Evolutionary conservation across 2,329 filamentous ascomycete genomes (phyloP).

Genomic region (Calonectria ilicicola): DNA sequence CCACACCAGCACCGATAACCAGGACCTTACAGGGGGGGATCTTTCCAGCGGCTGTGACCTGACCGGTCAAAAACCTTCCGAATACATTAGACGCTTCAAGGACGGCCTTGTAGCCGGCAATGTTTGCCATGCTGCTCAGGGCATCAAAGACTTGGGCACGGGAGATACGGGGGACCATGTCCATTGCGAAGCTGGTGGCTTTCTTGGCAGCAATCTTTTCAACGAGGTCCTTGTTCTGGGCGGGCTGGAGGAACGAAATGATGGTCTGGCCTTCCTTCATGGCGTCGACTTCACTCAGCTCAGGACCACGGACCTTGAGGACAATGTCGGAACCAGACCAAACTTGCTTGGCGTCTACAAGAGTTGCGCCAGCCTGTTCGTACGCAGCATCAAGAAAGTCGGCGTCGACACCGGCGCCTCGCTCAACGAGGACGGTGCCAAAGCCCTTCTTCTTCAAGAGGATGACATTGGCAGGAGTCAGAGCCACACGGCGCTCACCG

Average conservation of each 20-base stretch:
- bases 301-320: slow-evolving; percentile 85
- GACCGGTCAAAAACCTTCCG: slow-evolving; percentile 87
- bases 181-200: slow-evolving; percentile 88
- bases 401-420: slow-evolving; percentile 81
- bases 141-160: slow-evolving; percentile 91
- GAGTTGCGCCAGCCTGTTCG: slow-evolving; percentile 79
- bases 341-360: slow-evolving; percentile 77
- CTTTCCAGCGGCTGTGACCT: slow-evolving; percentile 90
- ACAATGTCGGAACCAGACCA: slow-evolving; percentile 84
- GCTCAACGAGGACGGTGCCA: slow-evolving; percentile 80
- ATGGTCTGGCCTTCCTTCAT: slow-evolving; percentile 79
- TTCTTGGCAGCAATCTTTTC: slow-evolving; percentile 77
- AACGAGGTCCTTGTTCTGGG: slow-evolving; percentile 82
- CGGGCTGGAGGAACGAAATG: slow-evolving; percentile 86
- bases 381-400: slow-evolving; percentile 85
- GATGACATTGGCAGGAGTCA: slow-evolving; percentile 86
- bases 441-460: slow-evolving; percentile 90
- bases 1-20: slow-evolving; percentile 91
- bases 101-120: slow-evolving; percentile 92
- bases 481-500: slow-evolving; percentile 84
- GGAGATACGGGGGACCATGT: slow-evolving; percentile 91
- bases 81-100: slow-evolving; percentile 91
- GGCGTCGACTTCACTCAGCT: slow-evolving; percentile 74
- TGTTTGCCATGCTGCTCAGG: slow-evolving; percentile 93
- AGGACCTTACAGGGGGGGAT: slow-evolving; percentile 92